Percentiles rank a stretch among this genome's conserved stretches.
These are phyloP conservation scores for Ophiocordyceps unilateralis DNA, from an alignment of 2,329 filamentous ascomycete genomes.

Conservation along the genomic window DNA sequence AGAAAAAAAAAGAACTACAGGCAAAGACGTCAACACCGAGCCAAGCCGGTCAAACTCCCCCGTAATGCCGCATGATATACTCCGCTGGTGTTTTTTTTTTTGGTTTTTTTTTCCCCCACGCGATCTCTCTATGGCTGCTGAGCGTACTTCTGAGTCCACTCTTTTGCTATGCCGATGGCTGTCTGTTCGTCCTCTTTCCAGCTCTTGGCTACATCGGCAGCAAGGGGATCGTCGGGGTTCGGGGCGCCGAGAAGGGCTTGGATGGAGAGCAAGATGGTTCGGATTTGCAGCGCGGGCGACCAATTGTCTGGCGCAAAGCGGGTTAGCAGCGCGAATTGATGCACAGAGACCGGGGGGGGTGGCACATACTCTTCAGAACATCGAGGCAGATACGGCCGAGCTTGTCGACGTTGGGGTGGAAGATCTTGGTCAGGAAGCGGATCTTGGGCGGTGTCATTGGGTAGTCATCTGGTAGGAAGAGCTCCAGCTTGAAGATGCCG, in stretches of 20 bases:
- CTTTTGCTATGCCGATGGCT: constrained; percentile 78
- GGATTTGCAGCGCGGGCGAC: constrained; percentile 94
- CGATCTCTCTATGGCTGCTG: constrained; percentile 25
- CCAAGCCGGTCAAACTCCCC: constrained; percentile 6
- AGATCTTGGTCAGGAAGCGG: constrained; percentile 96
- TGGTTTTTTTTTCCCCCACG: neutral
- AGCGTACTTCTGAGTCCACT: constrained; percentile 82
- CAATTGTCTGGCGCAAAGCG: constrained; percentile 58
- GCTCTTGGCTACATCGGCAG: constrained; percentile 89
- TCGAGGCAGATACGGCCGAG: constrained; percentile 93
- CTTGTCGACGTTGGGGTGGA: constrained; percentile 97
- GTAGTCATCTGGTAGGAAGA: constrained; percentile 96
- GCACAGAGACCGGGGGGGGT: neutral
- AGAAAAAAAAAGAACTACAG: neutral
- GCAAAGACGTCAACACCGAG: neutral
- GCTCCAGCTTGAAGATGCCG: constrained; percentile 89
- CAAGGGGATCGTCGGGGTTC: constrained; percentile 95
- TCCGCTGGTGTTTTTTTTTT: neutral
- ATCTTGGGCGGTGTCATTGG: constrained; percentile 99
- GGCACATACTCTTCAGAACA: constrained; percentile 72
- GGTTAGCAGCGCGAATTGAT: neutral
- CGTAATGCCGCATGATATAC: constrained; percentile 4
- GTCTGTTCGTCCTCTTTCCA: constrained; percentile 95
- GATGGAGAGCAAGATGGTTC: constrained; percentile 96
- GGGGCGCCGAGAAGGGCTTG: constrained; percentile 90